Evolutionary conservation across 2,329 filamentous ascomycete genomes (phyloP).

Genomic region (Lasiodiplodia hormozganensis): DNA sequence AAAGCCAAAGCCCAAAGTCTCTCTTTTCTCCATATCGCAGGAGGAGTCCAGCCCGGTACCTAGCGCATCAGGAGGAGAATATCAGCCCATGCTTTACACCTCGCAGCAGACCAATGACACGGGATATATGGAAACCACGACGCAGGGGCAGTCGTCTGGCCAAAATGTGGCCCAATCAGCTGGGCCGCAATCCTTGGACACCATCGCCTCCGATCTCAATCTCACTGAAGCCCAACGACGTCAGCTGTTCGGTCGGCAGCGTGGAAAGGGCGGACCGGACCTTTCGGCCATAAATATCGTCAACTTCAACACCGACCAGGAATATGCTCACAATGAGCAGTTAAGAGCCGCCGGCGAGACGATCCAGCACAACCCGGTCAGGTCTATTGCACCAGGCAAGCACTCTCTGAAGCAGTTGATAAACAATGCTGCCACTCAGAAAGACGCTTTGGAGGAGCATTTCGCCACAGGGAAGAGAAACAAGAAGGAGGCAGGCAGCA

Average conservation of each 20-base stretch:
- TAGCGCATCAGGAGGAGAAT: constrained; percentile 37
- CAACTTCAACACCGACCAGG: constrained; percentile 86
- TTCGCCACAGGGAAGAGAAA: constrained; percentile 83
- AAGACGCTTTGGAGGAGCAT: constrained; percentile 88
- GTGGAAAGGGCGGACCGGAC: constrained; percentile 51
- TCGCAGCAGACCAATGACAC: constrained; percentile 8
- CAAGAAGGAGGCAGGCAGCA: constrained; percentile 78
- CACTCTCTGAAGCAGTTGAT: constrained; percentile 89
- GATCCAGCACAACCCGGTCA: constrained; percentile 79
- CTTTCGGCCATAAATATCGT: constrained; percentile 70
- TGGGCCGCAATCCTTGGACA: constrained; percentile 65
- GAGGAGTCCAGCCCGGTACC: constrained; percentile 42
- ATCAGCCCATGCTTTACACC: constrained; percentile 48
- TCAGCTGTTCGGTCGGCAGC: constrained; percentile 80
- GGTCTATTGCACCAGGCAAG: constrained; percentile 83
- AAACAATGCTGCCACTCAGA: constrained; percentile 79
- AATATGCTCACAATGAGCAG: constrained; percentile 85
- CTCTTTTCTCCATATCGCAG: constrained; percentile 71
- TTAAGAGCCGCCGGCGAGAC: constrained; percentile 73
- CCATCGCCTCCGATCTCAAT: constrained; percentile 78
- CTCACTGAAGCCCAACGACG: constrained; percentile 78
- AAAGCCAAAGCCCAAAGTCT: constrained; percentile 62
- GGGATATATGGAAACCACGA: not conserved
- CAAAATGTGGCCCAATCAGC: constrained; percentile 20
- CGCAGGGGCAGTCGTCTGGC: not conserved